Conservation (phyloP, 139 green algal species). For the Micractinium conductrix region DNA sequence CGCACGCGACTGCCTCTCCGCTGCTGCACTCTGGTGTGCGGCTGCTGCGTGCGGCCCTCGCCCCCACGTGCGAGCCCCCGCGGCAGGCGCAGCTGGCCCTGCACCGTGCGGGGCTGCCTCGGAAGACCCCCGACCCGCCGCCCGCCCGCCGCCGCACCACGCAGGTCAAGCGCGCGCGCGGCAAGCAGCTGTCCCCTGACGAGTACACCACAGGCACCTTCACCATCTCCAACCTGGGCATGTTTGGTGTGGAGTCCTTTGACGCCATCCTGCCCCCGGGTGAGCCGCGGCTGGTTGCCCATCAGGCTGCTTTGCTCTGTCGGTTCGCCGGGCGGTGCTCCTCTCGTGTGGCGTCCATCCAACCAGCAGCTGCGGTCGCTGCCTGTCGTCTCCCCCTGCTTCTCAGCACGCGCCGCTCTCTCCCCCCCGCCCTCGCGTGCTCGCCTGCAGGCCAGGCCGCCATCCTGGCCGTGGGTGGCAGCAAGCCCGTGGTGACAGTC, state of each 20-base stretch:
- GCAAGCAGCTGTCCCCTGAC: constrained; percentile 90
- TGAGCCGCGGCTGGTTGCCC: constrained; percentile 21
- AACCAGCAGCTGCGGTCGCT: too few relatives aligned
- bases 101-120: background rate
- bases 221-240: constrained; percentile 99
- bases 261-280: constrained; percentile 96
- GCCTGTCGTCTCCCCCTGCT: background rate
- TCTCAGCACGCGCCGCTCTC: too few relatives aligned
- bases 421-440: background rate
- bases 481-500: constrained; percentile 88
- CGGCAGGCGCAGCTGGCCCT: too few relatives aligned
- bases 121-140: background rate
- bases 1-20: too few relatives aligned
- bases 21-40: too few relatives aligned
- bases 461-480: constrained; percentile 94
- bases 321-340: too few relatives aligned
- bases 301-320: background rate
- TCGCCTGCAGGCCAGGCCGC: constrained; percentile 73
- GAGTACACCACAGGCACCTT: constrained; percentile 94
- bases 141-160: constrained; percentile 7
- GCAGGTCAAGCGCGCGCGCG: constrained; percentile 92
- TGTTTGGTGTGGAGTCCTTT: constrained; percentile 97
- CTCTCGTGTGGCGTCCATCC: too few relatives aligned
- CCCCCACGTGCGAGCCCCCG: too few relatives aligned
- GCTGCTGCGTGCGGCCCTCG: too few relatives aligned